A percentile compares a stretch with the other conserved stretches of the same genome.
phyloP scores from a whole-genome alignment of 2,329 filamentous ascomycete species.

The Cytospora piceae region DNA sequence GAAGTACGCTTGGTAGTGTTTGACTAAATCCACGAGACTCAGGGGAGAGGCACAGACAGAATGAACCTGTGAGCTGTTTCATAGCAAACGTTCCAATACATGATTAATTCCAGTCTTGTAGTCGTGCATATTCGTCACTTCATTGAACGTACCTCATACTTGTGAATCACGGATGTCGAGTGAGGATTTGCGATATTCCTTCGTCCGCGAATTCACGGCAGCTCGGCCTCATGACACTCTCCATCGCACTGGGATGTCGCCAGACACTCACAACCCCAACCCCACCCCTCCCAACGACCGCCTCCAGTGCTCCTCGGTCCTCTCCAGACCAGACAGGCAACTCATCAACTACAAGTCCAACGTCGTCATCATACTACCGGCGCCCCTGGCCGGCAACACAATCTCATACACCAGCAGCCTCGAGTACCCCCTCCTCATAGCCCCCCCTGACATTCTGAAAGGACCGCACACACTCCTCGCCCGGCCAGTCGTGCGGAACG shows the following conservation, averaged over 20 bases:
- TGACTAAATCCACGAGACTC: too few relatives aligned
- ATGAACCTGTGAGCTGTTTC: too few relatives aligned
- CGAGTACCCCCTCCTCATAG: too few relatives aligned
- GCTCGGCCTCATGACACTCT: slow-evolving; percentile 16
- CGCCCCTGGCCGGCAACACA: slow-evolving; percentile 41
- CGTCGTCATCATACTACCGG: slow-evolving; percentile 38
- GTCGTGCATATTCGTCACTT: too few relatives aligned
- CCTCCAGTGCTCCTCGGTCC: slow-evolving; percentile 39
- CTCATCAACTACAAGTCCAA: slow-evolving; percentile 45
- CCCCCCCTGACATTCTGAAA: slow-evolving; percentile 29
- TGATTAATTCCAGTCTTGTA: too few relatives aligned
- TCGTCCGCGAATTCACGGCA: neutral
- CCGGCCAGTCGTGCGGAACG: slow-evolving; percentile 42
- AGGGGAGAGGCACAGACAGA: too few relatives aligned
- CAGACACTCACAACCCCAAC: slow-evolving; percentile 37
- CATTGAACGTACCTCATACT: too few relatives aligned
- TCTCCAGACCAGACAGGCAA: slow-evolving; percentile 37
- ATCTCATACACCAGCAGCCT: slow-evolving; percentile 45
- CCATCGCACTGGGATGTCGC: slow-evolving; percentile 7
- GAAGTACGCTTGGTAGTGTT: neutral
- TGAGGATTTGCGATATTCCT: too few relatives aligned
- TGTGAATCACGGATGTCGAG: too few relatives aligned
- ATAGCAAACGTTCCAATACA: too few relatives aligned
- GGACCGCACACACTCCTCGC: neutral
- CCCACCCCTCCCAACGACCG: slow-evolving; percentile 36